phyloP scores from a whole-genome alignment of 441 rosid genomes.

The Melastoma candidum region DNA sequence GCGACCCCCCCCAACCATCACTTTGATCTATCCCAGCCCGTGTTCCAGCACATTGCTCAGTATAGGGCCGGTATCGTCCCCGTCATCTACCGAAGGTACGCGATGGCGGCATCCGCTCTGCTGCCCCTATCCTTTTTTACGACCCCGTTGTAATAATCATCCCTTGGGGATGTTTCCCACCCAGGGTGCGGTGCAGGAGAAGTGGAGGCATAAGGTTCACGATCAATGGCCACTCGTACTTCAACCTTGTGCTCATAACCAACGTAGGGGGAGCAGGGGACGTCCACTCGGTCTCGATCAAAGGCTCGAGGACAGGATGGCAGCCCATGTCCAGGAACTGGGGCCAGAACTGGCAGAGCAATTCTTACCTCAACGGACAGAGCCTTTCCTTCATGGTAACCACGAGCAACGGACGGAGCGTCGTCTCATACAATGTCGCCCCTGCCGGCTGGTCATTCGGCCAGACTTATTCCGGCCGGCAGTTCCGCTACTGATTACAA shows the following conservation, averaged over 20 bases:
- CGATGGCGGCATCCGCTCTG: background rate
- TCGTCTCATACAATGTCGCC: slow-evolving; percentile 15
- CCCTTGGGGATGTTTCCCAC: background rate
- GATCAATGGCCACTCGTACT: slow-evolving; percentile 16
- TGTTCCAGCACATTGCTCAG: slow-evolving; percentile 18
- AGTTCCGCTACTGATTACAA: slow-evolving; percentile 11
- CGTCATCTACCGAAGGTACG: slow-evolving; percentile 14
- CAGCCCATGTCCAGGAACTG: slow-evolving; percentile 20
- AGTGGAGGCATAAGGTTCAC: slow-evolving; percentile 19
- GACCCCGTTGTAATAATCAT: background rate
- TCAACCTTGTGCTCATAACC: slow-evolving; percentile 16
- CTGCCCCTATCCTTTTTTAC: too few relatives aligned
- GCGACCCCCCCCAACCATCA: slow-evolving; percentile 14
- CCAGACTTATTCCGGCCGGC: slow-evolving; percentile 13
- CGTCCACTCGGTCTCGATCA: slow-evolving; percentile 14
- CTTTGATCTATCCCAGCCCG: slow-evolving; percentile 17
- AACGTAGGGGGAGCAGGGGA: slow-evolving; percentile 19
- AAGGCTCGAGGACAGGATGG: slow-evolving; percentile 17
- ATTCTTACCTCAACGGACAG: slow-evolving; percentile 17
- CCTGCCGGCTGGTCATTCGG: slow-evolving; percentile 13
- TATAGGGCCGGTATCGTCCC: slow-evolving; percentile 17
- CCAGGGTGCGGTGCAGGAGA: slow-evolving; percentile 14
- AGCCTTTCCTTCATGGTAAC: slow-evolving; percentile 15
- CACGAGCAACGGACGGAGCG: slow-evolving; percentile 16
- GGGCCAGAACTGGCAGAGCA: slow-evolving; percentile 22